These are phyloP conservation scores for Ceratonia siliqua DNA, from an alignment of 306 rosid species.

Conservation along the genomic window DNA sequence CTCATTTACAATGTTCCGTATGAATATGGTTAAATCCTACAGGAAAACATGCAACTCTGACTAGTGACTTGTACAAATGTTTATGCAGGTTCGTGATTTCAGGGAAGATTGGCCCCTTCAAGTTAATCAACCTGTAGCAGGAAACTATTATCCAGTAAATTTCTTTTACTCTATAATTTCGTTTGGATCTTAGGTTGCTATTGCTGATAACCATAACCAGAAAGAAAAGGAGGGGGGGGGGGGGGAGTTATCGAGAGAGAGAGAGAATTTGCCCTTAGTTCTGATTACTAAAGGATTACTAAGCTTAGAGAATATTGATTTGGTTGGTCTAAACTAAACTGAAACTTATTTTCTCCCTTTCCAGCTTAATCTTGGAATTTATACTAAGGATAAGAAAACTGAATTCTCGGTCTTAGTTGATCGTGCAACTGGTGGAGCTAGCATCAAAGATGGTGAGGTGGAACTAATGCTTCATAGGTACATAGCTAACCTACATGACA, in stretches of 20 bases:
- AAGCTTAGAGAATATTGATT: background rate
- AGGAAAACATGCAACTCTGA: background rate
- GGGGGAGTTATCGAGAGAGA: background rate
- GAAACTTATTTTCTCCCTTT: background rate
- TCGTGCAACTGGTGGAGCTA: conserved; percentile 85
- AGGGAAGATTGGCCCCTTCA: conserved; percentile 81
- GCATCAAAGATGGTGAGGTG: conserved; percentile 79
- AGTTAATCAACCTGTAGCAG: conserved; percentile 84
- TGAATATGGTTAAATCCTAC: background rate
- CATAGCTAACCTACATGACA: background rate
- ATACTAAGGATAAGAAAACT: conserved; percentile 57
- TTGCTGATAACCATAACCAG: background rate
- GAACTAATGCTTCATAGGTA: conserved; percentile 96
- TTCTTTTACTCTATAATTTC: conserved; percentile 19
- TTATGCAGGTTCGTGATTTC: conserved; percentile 70
- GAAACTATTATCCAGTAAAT: conserved; percentile 92
- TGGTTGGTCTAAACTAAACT: conserved; percentile 1
- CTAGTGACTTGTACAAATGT: conserved; percentile 18
- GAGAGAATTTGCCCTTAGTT: background rate
- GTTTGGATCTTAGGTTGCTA: background rate
- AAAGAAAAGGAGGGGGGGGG: too few relatives aligned
- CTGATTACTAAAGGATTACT: background rate
- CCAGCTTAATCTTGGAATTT: conserved; percentile 91
- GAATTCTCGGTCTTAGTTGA: conserved; percentile 89
- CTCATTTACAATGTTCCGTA: background rate